These are phyloP conservation scores for Chenopodium berlandieri DNA, from an alignment of 148 eudicot genomes.

Conservation along the genomic window DNA sequence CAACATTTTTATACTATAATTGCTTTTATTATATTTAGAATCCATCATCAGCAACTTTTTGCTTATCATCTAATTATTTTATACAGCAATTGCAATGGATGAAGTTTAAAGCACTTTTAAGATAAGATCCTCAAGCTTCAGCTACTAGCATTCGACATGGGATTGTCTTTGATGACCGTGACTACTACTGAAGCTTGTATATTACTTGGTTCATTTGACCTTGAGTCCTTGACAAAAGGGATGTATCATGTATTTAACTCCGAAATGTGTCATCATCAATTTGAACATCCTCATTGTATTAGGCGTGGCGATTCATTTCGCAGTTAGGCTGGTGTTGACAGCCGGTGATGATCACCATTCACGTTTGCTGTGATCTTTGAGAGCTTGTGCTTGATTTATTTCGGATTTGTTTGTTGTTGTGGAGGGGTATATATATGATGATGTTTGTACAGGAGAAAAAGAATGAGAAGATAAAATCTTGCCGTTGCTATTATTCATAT, in stretches of 20 bases:
- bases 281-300: slow-evolving; percentile 1
- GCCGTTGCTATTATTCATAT: not conserved
- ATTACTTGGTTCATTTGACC: slow-evolving; percentile 17
- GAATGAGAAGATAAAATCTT: not conserved
- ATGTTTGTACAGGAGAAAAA: slow-evolving; percentile 23
- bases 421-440: slow-evolving; percentile 8
- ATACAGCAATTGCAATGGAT: slow-evolving; percentile 26
- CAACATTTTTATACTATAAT: slow-evolving; percentile 5
- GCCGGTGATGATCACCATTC: not conserved
- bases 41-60: slow-evolving; percentile 19
- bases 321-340: slow-evolving; percentile 6
- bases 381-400: slow-evolving; percentile 7
- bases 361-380: slow-evolving; percentile 10
- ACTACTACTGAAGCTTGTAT: slow-evolving; percentile 13
- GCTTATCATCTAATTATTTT: slow-evolving; percentile 5
- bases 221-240: not conserved
- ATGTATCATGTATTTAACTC: slow-evolving; percentile 9
- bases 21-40: not conserved
- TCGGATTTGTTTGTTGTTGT: not conserved
- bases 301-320: not conserved
- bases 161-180: not conserved
- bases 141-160: not conserved
- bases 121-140: not conserved
- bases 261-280: not conserved
- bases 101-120: not conserved